Evolutionary conservation across 306 rosid genomes (phyloP), one percentile per base, ranked within the genome.

Genomic region (Sophora flavescens): DNA sequence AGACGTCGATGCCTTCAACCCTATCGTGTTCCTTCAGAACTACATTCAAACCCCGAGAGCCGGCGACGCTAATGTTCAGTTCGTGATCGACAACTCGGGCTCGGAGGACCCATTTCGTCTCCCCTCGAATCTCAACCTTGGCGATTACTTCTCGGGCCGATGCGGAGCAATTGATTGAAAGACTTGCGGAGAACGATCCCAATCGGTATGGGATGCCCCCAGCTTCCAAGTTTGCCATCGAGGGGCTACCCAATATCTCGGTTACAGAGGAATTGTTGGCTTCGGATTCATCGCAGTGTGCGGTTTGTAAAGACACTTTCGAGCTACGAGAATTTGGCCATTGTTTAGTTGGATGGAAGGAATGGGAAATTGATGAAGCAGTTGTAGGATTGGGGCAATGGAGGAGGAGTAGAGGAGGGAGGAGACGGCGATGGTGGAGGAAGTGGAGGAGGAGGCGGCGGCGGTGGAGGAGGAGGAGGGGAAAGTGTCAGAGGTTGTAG

Each of bases 141-240:
- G 98, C 2, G 98, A 93, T 72, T 93, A 93, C 86, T 93, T 93
- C 81, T 93, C 11, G 97, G 98, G 4, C 97, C 0, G 98, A 97
- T 0, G 93, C 91, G 8, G 98, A 93, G 89, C 93, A 93, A 77
- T 88, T 93, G 87, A 93, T 93, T 78, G 97, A 93, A 61, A 97
- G 91, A 39, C 90, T 93, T 1, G 96, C 98, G 1, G 98, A 93
- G 87, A 93, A 93, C 26, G 98, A 93, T 72, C 98, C 98, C 0
- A 93, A 86, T 72, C 89, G 98, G 8, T 84, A 88, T 5, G 98
- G 98, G 17, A 88, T 96, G 10, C 98, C 98, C 2, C 97, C 98
- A 5, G 96, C 98, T 6, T 86, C 97, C 0, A 93, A 86, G 66
- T 84, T 91, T 0, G 92, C 91, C 0, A 74, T 93, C 10, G 88